Evolutionary conservation across 345 rosid species (phyloP), one percentile per base, ranked within the genome.

Genomic region (Erysimum cheiranthoides): DNA sequence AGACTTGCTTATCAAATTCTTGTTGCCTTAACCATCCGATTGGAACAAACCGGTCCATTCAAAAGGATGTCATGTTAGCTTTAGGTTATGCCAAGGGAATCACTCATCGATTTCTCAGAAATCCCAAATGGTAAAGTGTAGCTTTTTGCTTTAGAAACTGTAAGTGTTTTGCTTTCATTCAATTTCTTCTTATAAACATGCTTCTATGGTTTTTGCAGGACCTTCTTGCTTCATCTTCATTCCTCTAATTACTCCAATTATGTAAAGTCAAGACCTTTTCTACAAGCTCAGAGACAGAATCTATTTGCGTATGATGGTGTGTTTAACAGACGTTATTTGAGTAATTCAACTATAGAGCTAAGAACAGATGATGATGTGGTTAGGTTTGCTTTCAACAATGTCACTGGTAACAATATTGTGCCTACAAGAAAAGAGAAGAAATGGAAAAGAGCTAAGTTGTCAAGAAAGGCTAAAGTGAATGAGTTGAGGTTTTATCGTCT

Each of bases 401-500:
- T 50, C 14, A 5, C 4, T 12, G 69, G 63, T 30, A 66, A 61
- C 52, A 76, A 64, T 60, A 59, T 16, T 64, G 83, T 61, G 51
- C 68, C 83, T 45, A 27, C 74, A 40, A 62, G 53, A 10, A 70
- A 50, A 66, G 84, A 49, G 81, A 86, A 82, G 82, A 84, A 80
- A 80, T 61, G 77, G 73, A 91, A 84, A 68, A 61, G 75, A 21
- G 68, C 71, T 56, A 91, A 85, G 76, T 79, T 81, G 81, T 90
- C 96, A 9, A 87, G 73, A 78, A 87, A 83, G 80, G 85, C 87
- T 30, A 94, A 86, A 78, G 69, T 83, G 56, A 94, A 94, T 42
- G 98, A 94, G 79, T 89, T 94, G 52, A 82, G 89, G 67, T 89
- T 90, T 46, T 92, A 88, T 62, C 90, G 95, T 61, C 83, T 92